phyloP scores from a whole-genome alignment of 805 yeast species.

The Geotrichum ghanense region DNA sequence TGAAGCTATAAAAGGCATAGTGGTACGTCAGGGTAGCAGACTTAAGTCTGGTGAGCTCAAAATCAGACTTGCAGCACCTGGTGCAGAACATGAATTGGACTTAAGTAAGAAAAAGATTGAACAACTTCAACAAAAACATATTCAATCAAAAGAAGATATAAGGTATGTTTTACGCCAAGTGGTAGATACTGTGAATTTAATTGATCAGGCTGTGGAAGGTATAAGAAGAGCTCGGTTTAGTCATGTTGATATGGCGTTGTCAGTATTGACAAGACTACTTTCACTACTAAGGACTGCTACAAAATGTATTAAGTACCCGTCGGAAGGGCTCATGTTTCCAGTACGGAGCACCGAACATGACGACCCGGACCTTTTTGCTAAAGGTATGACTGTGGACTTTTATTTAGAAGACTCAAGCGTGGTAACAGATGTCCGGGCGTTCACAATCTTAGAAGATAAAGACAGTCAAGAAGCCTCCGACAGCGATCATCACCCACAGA shows the following conservation, averaged over 20 bases:
- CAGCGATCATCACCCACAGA: no score
- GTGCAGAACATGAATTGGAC: conserved; percentile 8
- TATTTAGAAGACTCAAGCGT: conserved; percentile 13
- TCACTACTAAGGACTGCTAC: not conserved
- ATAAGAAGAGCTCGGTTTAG: conserved; percentile 1
- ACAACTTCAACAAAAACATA: no score
- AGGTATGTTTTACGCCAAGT: conserved; percentile 11
- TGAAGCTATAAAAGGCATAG: conserved; percentile 16
- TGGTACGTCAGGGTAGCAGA: conserved; percentile 11
- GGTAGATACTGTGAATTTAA: conserved; percentile 12
- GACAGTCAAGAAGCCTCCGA: no score
- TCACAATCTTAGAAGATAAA: conserved; percentile 7
- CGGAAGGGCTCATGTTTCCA: not conserved
- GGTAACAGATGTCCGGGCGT: conserved; percentile 12
- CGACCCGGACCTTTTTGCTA: conserved; percentile 2
- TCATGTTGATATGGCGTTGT: conserved; percentile 1
- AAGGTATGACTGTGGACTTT: conserved; percentile 12
- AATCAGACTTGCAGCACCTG: conserved; percentile 9
- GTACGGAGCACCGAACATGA: not conserved
- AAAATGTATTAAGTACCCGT: not conserved
- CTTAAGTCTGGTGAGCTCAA: conserved; percentile 11
- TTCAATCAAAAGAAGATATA: no score
- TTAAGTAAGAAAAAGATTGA: conserved; percentile 1
- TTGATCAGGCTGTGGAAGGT: conserved; percentile 7
- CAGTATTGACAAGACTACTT: conserved; percentile 3